Conservation (phyloP, 352 stramenopile genomes). For the Phytopythium helicoides region DNA sequence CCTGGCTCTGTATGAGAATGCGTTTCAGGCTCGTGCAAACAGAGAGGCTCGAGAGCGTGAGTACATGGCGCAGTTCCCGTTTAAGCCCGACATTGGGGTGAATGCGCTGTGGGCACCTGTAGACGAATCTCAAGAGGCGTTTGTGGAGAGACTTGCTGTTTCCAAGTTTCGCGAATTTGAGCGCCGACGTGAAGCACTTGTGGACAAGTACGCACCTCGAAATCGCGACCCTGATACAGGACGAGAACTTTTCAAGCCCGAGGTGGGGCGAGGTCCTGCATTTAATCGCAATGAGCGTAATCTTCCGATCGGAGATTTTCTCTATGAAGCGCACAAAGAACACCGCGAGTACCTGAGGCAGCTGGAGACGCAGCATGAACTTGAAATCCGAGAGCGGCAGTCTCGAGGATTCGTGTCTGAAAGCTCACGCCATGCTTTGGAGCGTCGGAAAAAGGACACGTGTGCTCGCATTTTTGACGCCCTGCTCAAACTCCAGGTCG, state of each 20-base stretch:
- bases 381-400: constrained; percentile 38
- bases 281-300: constrained; percentile 73
- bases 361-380: constrained; percentile 39
- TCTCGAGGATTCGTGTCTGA: constrained; percentile 61
- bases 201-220: constrained; percentile 56
- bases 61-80: constrained; percentile 64
- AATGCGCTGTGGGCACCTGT: constrained; percentile 56
- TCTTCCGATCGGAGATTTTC: constrained; percentile 73
- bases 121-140: constrained; percentile 36
- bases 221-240: constrained; percentile 60
- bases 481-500: constrained; percentile 15
- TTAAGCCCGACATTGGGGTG: constrained; percentile 79
- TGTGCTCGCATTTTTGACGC: constrained; percentile 54
- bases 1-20: constrained; percentile 69
- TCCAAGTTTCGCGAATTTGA: constrained; percentile 67
- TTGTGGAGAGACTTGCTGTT: constrained; percentile 71
- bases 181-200: constrained; percentile 44
- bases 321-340: constrained; percentile 62
- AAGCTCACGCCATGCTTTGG: constrained; percentile 51
- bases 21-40: constrained; percentile 40
- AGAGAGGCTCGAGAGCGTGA: constrained; percentile 46
- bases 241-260: constrained; percentile 64
- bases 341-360: constrained; percentile 56
- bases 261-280: constrained; percentile 53
- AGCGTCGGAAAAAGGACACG: constrained; percentile 53